phyloP scores from a whole-genome alignment of 495 filamentous ascomycete genomes.

The Lindgomyces ingoldianus region DNA sequence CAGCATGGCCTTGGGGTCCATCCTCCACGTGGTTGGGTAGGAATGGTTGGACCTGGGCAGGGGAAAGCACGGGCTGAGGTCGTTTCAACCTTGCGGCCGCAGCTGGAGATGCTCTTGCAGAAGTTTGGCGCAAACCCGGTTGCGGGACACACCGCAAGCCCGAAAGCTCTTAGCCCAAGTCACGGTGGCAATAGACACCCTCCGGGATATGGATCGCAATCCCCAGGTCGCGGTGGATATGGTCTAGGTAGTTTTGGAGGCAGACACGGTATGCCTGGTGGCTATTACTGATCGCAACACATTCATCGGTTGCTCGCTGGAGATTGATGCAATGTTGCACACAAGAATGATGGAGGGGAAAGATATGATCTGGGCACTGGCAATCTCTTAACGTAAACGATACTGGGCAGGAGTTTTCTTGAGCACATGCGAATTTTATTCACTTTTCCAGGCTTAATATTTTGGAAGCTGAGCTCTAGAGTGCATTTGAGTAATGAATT shows the following conservation, averaged over 20 bases:
- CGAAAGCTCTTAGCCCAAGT: not conserved
- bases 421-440: too few species aligned
- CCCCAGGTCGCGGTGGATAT: not conserved
- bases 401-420: too few species aligned
- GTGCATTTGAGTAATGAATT: too few species aligned
- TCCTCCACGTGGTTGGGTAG: not conserved
- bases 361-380: too few species aligned
- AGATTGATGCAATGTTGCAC: too few species aligned
- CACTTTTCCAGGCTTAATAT: too few species aligned
- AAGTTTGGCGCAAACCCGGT: not conserved
- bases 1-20: not conserved
- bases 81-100: not conserved
- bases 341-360: too few species aligned
- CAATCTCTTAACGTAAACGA: too few species aligned
- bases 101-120: not conserved
- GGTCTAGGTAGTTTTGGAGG: not conserved
- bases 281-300: too few species aligned
- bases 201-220: not conserved
- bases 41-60: not conserved
- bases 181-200: not conserved
- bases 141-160: not conserved
- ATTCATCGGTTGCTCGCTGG: too few species aligned
- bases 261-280: not conserved
- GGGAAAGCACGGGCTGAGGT: not conserved
- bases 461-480: too few species aligned